A percentile compares a stretch with the other conserved stretches of the same genome.
phyloP scores from a whole-genome alignment of 2,329 filamentous ascomycete genomes.

The Claviceps maximensis region DNA sequence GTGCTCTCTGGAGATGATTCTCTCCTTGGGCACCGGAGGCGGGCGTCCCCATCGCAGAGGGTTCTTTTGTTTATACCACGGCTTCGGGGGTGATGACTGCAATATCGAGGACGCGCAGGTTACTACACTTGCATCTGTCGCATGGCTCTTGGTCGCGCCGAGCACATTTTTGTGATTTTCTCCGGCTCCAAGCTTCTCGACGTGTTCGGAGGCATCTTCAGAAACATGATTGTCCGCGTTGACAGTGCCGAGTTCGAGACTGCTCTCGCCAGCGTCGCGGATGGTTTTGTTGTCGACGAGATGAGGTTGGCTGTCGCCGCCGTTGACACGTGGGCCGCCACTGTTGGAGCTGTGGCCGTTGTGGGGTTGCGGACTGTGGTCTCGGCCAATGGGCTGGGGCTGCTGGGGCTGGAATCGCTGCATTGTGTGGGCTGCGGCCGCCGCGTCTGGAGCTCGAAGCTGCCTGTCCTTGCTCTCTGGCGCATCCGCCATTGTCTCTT shows the following conservation, averaged over 20 bases:
- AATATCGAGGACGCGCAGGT: conserved; percentile 28
- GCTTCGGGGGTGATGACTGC: conserved; percentile 19
- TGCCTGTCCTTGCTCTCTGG: conserved; percentile 14
- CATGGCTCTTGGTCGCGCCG: conserved; percentile 32
- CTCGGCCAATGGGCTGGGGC: neutral
- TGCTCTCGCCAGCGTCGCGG: neutral
- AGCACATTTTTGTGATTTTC: conserved; percentile 7
- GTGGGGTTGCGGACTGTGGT: neutral
- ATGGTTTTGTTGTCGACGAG: neutral
- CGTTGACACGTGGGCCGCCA: neutral
- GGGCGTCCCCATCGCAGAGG: conserved; percentile 46
- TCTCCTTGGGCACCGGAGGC: conserved; percentile 42
- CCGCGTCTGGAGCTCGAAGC: conserved; percentile 16
- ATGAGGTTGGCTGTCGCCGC: neutral
- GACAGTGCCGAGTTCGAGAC: conserved; percentile 5
- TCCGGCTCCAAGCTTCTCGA: conserved; percentile 7
- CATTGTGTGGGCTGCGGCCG: conserved; percentile 11
- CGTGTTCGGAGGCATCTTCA: conserved; percentile 8
- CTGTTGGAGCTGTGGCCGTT: neutral
- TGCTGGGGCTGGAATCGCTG: too few species aligned
- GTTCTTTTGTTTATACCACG: conserved; percentile 52
- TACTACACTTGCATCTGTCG: conserved; percentile 37
- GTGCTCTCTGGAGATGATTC: conserved; percentile 51
- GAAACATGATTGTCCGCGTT: conserved; percentile 6
- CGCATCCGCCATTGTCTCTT: conserved; percentile 14